phyloP scores from a whole-genome alignment of 2,329 filamentous ascomycete species.

The Nemania sp. region DNA sequence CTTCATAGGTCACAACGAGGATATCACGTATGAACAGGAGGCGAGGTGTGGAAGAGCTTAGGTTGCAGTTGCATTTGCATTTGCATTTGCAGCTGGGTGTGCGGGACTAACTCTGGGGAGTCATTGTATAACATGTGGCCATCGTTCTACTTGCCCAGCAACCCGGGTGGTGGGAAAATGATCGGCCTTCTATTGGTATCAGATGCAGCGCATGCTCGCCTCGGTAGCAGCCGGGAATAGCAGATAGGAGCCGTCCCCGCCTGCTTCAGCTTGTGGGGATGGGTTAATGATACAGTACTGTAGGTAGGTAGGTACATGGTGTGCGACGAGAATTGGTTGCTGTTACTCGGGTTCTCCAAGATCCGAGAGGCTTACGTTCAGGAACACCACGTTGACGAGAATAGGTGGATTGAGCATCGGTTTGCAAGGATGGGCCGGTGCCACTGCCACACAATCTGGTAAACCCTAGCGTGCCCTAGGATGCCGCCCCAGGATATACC shows the following conservation, averaged over 20 bases:
- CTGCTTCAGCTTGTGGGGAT: conserved; percentile 14
- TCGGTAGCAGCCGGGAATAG: conserved; percentile 3
- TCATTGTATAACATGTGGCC: conserved; percentile 20
- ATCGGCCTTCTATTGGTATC: conserved; percentile 30
- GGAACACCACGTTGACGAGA: not conserved
- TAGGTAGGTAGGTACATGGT: not conserved
- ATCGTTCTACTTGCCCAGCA: conserved; percentile 15
- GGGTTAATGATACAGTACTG: conserved; percentile 13
- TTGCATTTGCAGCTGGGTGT: not conserved
- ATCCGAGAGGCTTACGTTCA: not conserved
- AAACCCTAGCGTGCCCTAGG: not conserved
- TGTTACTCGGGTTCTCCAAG: conserved; percentile 1
- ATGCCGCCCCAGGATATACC: too few species aligned
- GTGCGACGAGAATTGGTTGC: not conserved
- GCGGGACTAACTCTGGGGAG: not conserved
- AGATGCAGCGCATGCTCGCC: conserved; percentile 17
- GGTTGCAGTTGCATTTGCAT: not conserved
- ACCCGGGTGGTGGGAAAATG: conserved; percentile 15
- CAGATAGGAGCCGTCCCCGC: conserved; percentile 13
- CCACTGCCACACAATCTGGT: not conserved
- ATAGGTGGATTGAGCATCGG: not conserved
- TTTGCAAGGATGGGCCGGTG: not conserved
- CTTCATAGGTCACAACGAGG: conserved; percentile 1
- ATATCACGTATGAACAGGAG: conserved; percentile 18
- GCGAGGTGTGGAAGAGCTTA: not conserved